A percentile compares a stretch with the other conserved stretches of the same genome.
Evolutionary conservation across 2,329 filamentous ascomycete species (phyloP).

Genomic region (Endocalyx cinctus): DNA sequence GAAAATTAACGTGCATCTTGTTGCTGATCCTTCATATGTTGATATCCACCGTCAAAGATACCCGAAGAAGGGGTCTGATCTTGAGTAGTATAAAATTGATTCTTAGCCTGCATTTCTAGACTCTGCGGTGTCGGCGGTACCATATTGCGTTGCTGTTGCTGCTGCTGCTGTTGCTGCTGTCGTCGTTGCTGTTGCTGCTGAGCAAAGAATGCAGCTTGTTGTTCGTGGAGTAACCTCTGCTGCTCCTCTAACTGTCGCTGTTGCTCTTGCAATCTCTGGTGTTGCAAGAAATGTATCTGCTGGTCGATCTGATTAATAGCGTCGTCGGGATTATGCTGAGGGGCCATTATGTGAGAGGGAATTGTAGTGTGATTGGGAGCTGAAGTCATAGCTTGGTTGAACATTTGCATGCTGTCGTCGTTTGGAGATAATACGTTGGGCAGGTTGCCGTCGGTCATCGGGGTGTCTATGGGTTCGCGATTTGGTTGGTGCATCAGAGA

Average conservation of each 20-base stretch:
- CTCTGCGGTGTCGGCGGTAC: slow-evolving; percentile 79
- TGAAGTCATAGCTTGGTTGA: slow-evolving; percentile 46
- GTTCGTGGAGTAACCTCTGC: slow-evolving; percentile 41
- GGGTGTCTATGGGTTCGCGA: slow-evolving; percentile 42
- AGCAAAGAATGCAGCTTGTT: no score
- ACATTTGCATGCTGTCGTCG: slow-evolving; percentile 36
- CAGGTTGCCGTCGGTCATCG: slow-evolving; percentile 43
- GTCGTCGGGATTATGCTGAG: slow-evolving; percentile 44
- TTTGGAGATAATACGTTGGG: slow-evolving; percentile 31
- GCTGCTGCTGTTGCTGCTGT: slow-evolving; percentile 49
- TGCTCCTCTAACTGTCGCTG: slow-evolving; percentile 56
- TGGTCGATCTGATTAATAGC: slow-evolving; percentile 58
- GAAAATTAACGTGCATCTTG: slow-evolving; percentile 62
- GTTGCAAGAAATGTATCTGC: slow-evolving; percentile 62
- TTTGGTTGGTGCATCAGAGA: slow-evolving; percentile 35
- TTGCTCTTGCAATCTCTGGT: slow-evolving; percentile 59
- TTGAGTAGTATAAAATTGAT: slow-evolving; percentile 56
- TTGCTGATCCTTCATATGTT: slow-evolving; percentile 64
- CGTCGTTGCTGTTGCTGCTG: slow-evolving; percentile 56
- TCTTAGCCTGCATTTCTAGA: slow-evolving; percentile 65
- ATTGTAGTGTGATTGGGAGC: slow-evolving; percentile 41
- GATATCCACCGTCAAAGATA: slow-evolving; percentile 64
- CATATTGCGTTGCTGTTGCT: slow-evolving; percentile 47
- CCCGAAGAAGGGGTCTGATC: slow-evolving; percentile 52
- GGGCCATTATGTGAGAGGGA: slow-evolving; percentile 40